Percentiles rank a stretch among this genome's conserved stretches.
These are phyloP conservation scores for Nicotiana rustica DNA, from an alignment of 305 asterid species.

Conservation along the genomic window DNA sequence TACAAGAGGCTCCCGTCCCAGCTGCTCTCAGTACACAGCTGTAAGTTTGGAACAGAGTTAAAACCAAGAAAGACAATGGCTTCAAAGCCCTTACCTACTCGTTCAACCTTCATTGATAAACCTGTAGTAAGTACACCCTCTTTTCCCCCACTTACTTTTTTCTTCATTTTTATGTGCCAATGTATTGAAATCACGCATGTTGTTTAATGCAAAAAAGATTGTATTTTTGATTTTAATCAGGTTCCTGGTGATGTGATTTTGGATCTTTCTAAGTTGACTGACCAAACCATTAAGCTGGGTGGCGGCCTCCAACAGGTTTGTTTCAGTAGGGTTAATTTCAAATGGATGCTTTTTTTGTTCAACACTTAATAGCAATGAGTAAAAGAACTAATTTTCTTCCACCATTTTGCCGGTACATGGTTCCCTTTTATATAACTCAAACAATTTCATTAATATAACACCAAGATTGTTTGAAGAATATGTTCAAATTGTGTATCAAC, in stretches of 20 bases:
- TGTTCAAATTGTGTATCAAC: neutral
- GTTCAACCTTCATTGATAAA: conserved; percentile 59
- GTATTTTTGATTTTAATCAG: conserved; percentile 39
- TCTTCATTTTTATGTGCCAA: neutral
- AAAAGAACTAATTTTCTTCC: neutral
- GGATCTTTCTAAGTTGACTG: conserved; percentile 76
- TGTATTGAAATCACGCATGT: neutral
- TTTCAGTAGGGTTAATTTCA: no score
- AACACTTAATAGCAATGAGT: neutral
- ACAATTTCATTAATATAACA: neutral
- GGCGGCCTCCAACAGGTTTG: conserved; percentile 91
- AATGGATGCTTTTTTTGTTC: neutral
- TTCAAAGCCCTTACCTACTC: conserved; percentile 47
- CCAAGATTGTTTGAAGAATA: neutral
- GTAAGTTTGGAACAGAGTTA: no score
- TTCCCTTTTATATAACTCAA: neutral
- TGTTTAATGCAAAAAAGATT: neutral
- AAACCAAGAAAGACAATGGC: conserved; percentile 45
- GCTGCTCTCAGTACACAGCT: no score
- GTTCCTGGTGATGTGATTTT: conserved; percentile 92
- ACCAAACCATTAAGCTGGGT: conserved; percentile 89
- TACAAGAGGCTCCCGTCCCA: no score
- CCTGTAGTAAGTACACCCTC: conserved; percentile 52
- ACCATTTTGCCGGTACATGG: neutral
- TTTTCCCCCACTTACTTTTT: neutral